A percentile compares a stretch with the other conserved stretches of the same genome.
Conservation (phyloP, 208 protist species). For the Wallacemonas sp. region DNA sequence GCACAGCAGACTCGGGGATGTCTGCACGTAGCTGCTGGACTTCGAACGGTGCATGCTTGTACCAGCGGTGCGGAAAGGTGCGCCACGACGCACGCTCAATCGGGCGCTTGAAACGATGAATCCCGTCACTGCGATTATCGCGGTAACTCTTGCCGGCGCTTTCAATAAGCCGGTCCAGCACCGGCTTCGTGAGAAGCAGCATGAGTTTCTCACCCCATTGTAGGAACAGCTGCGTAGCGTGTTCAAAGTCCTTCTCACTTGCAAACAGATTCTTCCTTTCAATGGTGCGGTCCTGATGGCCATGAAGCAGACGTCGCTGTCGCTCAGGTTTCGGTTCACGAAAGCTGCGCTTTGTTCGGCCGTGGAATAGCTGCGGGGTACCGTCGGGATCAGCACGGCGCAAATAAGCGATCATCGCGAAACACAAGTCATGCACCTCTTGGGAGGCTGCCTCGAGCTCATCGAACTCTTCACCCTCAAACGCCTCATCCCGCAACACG, state of each 20-base stretch:
- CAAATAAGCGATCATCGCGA: constrained; percentile 78
- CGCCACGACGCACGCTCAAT: constrained; percentile 74
- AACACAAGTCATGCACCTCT: constrained; percentile 89
- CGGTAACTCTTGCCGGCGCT: constrained; percentile 66
- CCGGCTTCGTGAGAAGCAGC: constrained; percentile 66
- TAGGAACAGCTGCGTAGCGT: constrained; percentile 67
- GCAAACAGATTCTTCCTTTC: constrained; percentile 62
- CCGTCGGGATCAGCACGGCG: constrained; percentile 64
- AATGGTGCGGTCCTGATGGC: constrained; percentile 41
- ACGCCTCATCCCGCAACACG: background rate
- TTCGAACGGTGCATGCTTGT: constrained; percentile 89
- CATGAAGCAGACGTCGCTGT: constrained; percentile 70
- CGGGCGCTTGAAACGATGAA: constrained; percentile 46
- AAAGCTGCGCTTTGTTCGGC: constrained; percentile 59
- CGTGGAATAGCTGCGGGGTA: constrained; percentile 61
- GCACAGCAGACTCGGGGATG: constrained; percentile 64
- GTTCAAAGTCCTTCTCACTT: constrained; percentile 51
- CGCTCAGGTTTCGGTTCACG: constrained; percentile 80
- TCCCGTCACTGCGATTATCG: constrained; percentile 67
- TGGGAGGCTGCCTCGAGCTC: constrained; percentile 89
- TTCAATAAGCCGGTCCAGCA: constrained; percentile 76
- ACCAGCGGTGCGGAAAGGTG: constrained; percentile 82
- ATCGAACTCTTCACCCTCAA: constrained; percentile 75
- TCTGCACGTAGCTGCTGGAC: constrained; percentile 88
- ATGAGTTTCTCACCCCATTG: constrained; percentile 83